Base-by-base conservation (phyloP, 2,329 filamentous ascomycete genomes). In the Thelonectria discophora region DNA sequence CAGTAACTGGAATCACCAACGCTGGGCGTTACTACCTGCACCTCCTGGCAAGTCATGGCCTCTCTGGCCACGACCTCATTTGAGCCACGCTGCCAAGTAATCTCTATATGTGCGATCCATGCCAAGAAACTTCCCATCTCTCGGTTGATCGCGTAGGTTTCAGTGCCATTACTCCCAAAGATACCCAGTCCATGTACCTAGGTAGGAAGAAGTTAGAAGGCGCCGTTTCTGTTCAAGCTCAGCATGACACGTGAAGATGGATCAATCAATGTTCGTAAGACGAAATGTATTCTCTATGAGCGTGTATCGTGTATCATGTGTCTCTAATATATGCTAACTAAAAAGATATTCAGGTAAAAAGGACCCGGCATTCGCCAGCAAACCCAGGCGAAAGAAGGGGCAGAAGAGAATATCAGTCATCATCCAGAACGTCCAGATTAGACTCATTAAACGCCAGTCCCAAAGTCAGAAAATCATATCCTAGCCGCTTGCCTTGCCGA, bases 361-460 rank as follows among this genome's bases (percentile, higher is more conserved):
- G 21, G 42, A 21, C 39, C 21, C 50, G 20, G 58, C 40, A 24
- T 55, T 60, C 46, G 58, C 58, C 58, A 60, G 51, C 58, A 55
- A 60, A 60, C 47, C 39, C 51, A 45, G 18, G 30, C 21, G n/a
- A 50, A 48, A 55, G 27, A 48, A 37, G 45, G 51, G 34, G 21
- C 24, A 50, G 30, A 24, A 37, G 39, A 39, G 49, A 10, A 18
- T 20, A 18, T 46, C 37, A 49, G 40, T 15, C 32, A 32, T 27
- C 11, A 9, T 30, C 17, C 13, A 47, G 45, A 21, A 30, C 2
- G 21, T 32, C 18, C 0, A 37, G 13, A 32, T 17, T 10, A 20
- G 27, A 49, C 12, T 12, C 12, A 37, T 13, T 15, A 13, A 37
- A 13, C 11, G 12, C 15, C 11, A 15, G 34, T 15, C 15, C 12